Base-by-base conservation (phyloP, 2,329 filamentous ascomycete genomes). In the Trichophyton benhamiae region DNA sequence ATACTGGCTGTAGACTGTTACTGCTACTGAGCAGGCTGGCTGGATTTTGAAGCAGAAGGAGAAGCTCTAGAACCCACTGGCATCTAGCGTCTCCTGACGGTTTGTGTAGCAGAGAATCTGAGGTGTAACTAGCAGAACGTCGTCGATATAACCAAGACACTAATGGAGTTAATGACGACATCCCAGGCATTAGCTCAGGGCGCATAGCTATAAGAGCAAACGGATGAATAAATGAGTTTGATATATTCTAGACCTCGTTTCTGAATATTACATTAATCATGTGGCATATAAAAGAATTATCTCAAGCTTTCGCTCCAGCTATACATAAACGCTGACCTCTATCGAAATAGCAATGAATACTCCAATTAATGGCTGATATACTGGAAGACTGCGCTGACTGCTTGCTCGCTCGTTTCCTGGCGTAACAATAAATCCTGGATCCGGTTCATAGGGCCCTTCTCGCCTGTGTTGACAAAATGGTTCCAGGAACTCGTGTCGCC, bases 401-500 rank as follows among this genome's bases (percentile, higher is more conserved):
- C 88, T 25, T 80, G 77, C 73, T 92, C 86, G 3, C 80, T 82
- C 62, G 82, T 83, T 76, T 99, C 94, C 74, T 97, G 94, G 66
- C 92, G 82, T 57, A 99, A 77, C 70, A 99, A 71, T 71, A 96
- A 75, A 77, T 99, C 94, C 74, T 99, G 92, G 63, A 99, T 99
- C 63, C 83, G 82, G 65, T 84, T 82, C 70, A 99, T 75, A 0
- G 84, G 86, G 0, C 84, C 83, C 4, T 78, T 76, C 65, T 82
- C 82, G 2, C 83, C 83, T 64, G 86, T 83, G 68, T 96, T 96
- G 49, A 87, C 83, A 75, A 96, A 95, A 74, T 99, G 94, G 70
- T 99, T 99, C 94, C 94, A 99, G n/a, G 90, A 92, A 75, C 91
- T 97, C 22, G 94, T 97, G 70, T 99, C 94, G 59, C 94, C 94